Conservation (phyloP, 495 filamentous ascomycete genomes). For the Penicillium daleae region DNA sequence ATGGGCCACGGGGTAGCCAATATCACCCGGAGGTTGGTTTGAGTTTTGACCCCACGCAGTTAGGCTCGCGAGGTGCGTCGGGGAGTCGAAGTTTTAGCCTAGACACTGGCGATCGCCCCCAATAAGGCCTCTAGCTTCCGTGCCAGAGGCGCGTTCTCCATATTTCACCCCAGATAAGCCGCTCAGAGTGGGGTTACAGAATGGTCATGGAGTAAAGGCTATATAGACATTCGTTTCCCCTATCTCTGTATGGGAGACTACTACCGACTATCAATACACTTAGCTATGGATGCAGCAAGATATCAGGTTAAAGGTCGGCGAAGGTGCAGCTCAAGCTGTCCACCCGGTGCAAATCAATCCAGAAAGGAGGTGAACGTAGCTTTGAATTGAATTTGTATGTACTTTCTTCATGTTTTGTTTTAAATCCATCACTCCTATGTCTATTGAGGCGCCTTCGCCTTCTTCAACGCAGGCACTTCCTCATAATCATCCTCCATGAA, state of each 20-base stretch:
- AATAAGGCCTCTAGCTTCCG: neutral
- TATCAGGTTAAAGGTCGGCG: no score
- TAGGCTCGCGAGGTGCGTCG: conserved; percentile 8
- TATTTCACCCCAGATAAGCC: neutral
- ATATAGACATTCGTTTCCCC: neutral
- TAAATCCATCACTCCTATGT: neutral
- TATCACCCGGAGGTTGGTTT: neutral
- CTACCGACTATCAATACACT: neutral
- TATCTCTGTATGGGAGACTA: no score
- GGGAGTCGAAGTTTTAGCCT: neutral
- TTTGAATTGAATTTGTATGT: neutral
- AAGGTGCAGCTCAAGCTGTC: no score
- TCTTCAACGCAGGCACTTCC: conserved; percentile 50
- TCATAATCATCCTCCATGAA: conserved; percentile 68
- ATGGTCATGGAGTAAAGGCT: neutral
- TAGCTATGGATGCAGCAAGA: no score
- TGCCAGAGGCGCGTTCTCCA: neutral
- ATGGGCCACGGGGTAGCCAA: neutral
- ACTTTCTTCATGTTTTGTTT: neutral
- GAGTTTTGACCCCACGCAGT: conserved; percentile 6
- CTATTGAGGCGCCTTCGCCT: conserved; percentile 25
- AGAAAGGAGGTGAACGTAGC: neutral
- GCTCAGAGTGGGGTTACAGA: neutral
- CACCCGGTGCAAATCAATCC: no score
- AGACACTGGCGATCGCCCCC: conserved; percentile 2